Evolutionary conservation across 495 filamentous ascomycete species (phyloP), one percentile per base, ranked within the genome.

Genomic region (Aspergillus sparsus): DNA sequence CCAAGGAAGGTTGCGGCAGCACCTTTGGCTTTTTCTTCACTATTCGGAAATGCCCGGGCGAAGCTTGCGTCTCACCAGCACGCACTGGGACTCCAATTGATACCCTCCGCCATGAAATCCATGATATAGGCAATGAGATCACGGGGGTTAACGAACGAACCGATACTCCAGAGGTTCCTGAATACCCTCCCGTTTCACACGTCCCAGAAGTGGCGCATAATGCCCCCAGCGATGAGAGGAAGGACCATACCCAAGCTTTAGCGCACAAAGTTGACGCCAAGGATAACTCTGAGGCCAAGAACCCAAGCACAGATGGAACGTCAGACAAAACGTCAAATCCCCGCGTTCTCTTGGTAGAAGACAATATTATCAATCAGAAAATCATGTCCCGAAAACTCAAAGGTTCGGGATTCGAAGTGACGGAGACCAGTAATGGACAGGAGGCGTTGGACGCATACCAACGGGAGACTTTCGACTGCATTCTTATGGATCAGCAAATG

Each of bases 401-500:
- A 21, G 85, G 82, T 50, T 71, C 81, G 36, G 87, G 89, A 21
- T 91, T 86, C 62, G 74, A 79, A 1, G 84, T 90, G 6, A 73
- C 85, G 49, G 79, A 89, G 2, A 89, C 89, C 9, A 90, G 86
- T 57, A 87, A 95, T 66, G 91, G 91, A 27, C 74, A 81, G 42
- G 90, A 93, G 65, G 88, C 87, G n/a, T 74, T 93, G 7, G 84
- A 89, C 6, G 18, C 68, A 49, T 64, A 63, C 62, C 27, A 71
- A 68, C 8, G 58, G 63, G 57, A 55, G 8, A 27, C 34, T 8
- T 68, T 71, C 35, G 82, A 83, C 50, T 82, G 92, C 45, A 83
- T 92, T 16, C 74, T 92, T 4, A 91, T 91, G 88, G 90, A 93
- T 65, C 85, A 91, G 52, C 89, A 92, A 66, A 93, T 93, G 90